Conservation (phyloP, 1,284 basidiomycete genomes). For the Malassezia psittaci region DNA sequence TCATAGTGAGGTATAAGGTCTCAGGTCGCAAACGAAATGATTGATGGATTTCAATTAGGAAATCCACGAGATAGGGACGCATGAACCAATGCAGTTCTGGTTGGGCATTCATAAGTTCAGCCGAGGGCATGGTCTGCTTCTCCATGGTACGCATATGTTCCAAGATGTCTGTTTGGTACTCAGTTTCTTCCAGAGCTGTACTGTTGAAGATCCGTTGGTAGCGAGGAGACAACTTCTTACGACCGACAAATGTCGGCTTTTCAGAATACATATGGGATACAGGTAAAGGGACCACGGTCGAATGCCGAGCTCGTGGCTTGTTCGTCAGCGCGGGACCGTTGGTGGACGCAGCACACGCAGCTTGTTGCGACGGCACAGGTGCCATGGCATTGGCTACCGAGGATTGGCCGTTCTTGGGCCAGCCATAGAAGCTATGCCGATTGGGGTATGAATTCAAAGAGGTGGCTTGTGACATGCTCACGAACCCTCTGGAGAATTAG, state of each 20-base stretch:
- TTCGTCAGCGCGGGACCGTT: background rate
- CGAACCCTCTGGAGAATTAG: no score
- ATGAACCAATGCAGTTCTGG: slow-evolving; percentile 78
- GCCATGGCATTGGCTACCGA: background rate
- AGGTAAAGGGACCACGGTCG: background rate
- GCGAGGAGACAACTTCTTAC: background rate
- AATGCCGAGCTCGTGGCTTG: slow-evolving; percentile 2
- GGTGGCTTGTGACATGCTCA: slow-evolving; percentile 1
- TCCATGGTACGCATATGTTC: slow-evolving; percentile 95
- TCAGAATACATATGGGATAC: slow-evolving; percentile 5
- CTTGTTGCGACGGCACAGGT: background rate
- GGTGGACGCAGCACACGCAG: background rate
- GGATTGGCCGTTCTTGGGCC: slow-evolving; percentile 1
- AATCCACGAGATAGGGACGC: slow-evolving; percentile 98
- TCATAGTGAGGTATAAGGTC: slow-evolving; percentile 93
- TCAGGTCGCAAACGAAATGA: slow-evolving; percentile 80
- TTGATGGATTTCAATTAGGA: slow-evolving; percentile 95
- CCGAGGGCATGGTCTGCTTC: slow-evolving; percentile 73
- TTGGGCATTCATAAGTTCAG: slow-evolving; percentile 94
- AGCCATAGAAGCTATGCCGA: slow-evolving; percentile 17
- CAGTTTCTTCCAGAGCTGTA: slow-evolving; percentile 58
- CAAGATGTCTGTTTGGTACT: slow-evolving; percentile 85
- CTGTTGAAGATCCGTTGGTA: slow-evolving; percentile 42
- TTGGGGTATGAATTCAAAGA: background rate
- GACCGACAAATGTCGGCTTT: slow-evolving; percentile 17